Evolutionary conservation across 2,329 filamentous ascomycete species (phyloP).

Genomic region (Sporothrix dimorphospora): DNA sequence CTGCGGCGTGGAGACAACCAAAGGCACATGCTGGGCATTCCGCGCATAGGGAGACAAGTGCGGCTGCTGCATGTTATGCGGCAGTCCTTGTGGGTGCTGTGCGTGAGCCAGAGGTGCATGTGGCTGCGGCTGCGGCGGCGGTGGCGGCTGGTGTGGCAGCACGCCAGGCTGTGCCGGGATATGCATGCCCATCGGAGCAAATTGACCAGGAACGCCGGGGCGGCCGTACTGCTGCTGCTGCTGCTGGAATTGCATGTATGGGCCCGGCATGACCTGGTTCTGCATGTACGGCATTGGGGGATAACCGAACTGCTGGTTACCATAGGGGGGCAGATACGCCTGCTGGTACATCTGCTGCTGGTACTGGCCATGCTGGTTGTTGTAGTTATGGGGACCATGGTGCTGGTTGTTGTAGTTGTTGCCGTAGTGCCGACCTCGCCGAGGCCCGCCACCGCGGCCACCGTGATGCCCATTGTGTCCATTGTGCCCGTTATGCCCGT

Average conservation of each 20-base stretch:
- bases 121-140: slow-evolving; percentile 40
- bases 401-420: slow-evolving; percentile 41
- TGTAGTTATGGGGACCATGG: slow-evolving; percentile 38
- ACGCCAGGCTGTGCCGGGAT: slow-evolving; percentile 1
- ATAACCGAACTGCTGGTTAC: slow-evolving; percentile 49
- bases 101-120: neutral
- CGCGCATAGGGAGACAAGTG: slow-evolving; percentile 6
- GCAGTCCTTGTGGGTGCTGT: slow-evolving; percentile 55
- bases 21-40: slow-evolving; percentile 38
- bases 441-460: slow-evolving; percentile 38
- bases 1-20: slow-evolving; percentile 57
- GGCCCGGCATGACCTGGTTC: slow-evolving; percentile 47
- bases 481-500: slow-evolving; percentile 39
- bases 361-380: slow-evolving; percentile 42
- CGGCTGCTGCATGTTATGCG: slow-evolving; percentile 39
- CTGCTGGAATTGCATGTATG: slow-evolving; percentile 46
- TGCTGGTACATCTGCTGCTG: slow-evolving; percentile 53
- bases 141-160: slow-evolving; percentile 33
- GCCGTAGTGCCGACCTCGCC: slow-evolving; percentile 42
- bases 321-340: slow-evolving; percentile 56
- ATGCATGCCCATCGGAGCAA: slow-evolving; percentile 21
- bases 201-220: slow-evolving; percentile 37
- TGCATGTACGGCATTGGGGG: slow-evolving; percentile 62
- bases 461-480: slow-evolving; percentile 39
- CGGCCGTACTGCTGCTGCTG: slow-evolving; percentile 54